Evolutionary conservation across 129 eudicot species (phyloP).

Genomic region (Oenanthe sinensis): DNA sequence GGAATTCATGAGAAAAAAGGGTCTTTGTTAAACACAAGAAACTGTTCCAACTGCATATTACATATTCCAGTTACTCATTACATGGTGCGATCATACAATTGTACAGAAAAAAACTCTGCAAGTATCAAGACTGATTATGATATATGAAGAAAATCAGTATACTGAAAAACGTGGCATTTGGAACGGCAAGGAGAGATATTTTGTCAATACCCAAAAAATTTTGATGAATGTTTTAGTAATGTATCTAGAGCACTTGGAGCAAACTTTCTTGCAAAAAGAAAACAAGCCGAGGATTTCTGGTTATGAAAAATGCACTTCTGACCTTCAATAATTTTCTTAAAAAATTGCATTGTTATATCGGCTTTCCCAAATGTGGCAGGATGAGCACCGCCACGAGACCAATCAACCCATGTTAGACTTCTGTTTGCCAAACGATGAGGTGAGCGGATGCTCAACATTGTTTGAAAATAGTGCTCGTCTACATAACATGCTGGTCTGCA

Average conservation of each 20-base stretch:
- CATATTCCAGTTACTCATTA: not conserved
- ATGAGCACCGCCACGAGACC: slow-evolving; percentile 93
- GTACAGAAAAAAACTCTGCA: not conserved
- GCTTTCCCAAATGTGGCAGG: slow-evolving; percentile 67
- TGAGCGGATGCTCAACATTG: slow-evolving; percentile 55
- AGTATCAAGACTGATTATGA: slow-evolving; percentile 3
- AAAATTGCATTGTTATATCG: slow-evolving; percentile 39
- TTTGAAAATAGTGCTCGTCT: slow-evolving; percentile 90
- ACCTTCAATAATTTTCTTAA: slow-evolving; percentile 35
- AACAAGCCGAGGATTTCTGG: slow-evolving; percentile 47
- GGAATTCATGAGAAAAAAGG: not conserved
- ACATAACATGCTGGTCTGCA: slow-evolving; percentile 81
- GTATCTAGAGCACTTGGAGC: slow-evolving; percentile 66
- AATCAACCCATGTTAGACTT: slow-evolving; percentile 72
- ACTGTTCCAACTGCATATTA: not conserved
- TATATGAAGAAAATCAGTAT: not conserved
- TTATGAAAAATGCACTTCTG: slow-evolving; percentile 43
- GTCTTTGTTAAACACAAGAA: not conserved
- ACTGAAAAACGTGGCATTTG: not conserved
- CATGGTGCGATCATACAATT: not conserved
- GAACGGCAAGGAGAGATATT: not conserved
- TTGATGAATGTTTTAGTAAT: slow-evolving; percentile 46
- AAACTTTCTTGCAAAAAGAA: slow-evolving; percentile 86
- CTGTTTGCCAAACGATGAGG: slow-evolving; percentile 59
- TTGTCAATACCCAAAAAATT: slow-evolving; percentile 57